A percentile compares a stretch with the other conserved stretches of the same genome.
Conservation (phyloP, 169 alveolate genomes). For the Eimeria tenella region DNA sequence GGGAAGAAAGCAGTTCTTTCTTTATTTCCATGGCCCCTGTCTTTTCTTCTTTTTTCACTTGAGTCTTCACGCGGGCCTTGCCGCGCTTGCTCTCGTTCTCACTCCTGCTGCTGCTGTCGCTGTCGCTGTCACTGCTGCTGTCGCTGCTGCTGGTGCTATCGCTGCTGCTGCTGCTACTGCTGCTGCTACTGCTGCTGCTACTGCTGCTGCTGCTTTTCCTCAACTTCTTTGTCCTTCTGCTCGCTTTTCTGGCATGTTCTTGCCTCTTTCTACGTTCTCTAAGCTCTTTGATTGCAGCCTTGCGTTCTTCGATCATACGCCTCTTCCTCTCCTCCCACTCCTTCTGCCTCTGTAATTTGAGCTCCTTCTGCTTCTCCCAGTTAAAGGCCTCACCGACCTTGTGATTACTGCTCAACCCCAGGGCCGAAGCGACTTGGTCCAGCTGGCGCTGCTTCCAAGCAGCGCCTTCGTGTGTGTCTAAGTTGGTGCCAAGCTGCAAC, state of each 20-base stretch:
- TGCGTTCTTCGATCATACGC: conserved; percentile 53
- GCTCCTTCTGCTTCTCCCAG: conserved; percentile 65
- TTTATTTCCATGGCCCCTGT: background rate
- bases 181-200: conserved; percentile 65
- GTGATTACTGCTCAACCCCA: conserved; percentile 53
- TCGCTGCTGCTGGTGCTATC: background rate
- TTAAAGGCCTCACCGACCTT: conserved; percentile 77
- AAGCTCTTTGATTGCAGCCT: conserved; percentile 12
- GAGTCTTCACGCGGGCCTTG: background rate
- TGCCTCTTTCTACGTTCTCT: conserved; percentile 4
- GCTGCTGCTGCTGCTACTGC: conserved; percentile 26
- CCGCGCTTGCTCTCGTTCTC: background rate
- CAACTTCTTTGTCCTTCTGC: background rate
- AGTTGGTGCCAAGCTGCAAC: conserved; percentile 33
- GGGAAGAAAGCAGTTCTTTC: background rate
- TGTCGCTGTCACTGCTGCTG: conserved; percentile 4
- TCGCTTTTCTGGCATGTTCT: too few relatives aligned
- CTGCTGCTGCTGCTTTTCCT: conserved; percentile 27
- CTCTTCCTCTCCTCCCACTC: conserved; percentile 71
- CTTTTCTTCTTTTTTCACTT: conserved; percentile 1
- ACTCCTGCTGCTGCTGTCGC: background rate
- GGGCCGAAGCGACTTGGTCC: conserved; percentile 67
- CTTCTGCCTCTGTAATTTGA: conserved; percentile 23
- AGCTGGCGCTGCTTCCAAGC: conserved; percentile 78
- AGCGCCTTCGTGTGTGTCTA: conserved; percentile 65